Evolutionary conservation across 768 basidiomycete species (phyloP).

Genomic region (Suillus sp.): DNA sequence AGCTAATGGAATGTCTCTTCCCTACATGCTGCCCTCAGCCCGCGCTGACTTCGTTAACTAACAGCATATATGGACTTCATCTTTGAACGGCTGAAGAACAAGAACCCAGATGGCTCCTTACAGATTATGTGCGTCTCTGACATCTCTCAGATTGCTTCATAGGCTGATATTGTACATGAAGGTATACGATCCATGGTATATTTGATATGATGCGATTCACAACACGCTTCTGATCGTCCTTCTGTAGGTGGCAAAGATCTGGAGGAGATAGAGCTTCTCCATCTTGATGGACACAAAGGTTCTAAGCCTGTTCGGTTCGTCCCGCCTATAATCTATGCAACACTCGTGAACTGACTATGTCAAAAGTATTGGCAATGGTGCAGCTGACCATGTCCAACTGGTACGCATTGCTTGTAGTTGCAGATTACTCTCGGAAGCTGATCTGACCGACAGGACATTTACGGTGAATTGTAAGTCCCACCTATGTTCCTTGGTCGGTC

Average conservation of each 20-base stretch:
- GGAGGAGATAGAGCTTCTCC: constrained; percentile 79
- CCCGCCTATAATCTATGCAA: neutral
- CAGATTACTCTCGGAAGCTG: constrained; percentile 4
- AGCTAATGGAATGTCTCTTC: constrained; percentile 64
- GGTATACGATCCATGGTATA: constrained; percentile 88
- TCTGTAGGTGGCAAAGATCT: constrained; percentile 69
- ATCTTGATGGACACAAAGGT: constrained; percentile 88
- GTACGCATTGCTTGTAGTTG: constrained; percentile 39
- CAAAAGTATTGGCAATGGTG: constrained; percentile 87
- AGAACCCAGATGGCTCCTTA: constrained; percentile 87
- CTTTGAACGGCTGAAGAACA: constrained; percentile 75
- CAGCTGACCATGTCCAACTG: constrained; percentile 89
- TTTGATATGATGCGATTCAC: constrained; percentile 7
- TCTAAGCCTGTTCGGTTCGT: constrained; percentile 74
- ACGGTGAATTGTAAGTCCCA: constrained; percentile 76
- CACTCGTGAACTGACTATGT: constrained; percentile 10
- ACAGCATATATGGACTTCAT: constrained; percentile 91
- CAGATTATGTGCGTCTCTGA: constrained; percentile 74
- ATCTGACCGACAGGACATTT: constrained; percentile 74
- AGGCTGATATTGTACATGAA: constrained; percentile 16
- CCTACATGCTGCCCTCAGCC: neutral
- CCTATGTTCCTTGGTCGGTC: neutral
- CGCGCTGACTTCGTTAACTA: neutral
- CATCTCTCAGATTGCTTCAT: neutral
- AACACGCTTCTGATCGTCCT: neutral